Percentiles rank a stretch among this genome's conserved stretches.
phyloP scores from a whole-genome alignment of 257 asterid species.

The Scutellaria galericulata region DNA sequence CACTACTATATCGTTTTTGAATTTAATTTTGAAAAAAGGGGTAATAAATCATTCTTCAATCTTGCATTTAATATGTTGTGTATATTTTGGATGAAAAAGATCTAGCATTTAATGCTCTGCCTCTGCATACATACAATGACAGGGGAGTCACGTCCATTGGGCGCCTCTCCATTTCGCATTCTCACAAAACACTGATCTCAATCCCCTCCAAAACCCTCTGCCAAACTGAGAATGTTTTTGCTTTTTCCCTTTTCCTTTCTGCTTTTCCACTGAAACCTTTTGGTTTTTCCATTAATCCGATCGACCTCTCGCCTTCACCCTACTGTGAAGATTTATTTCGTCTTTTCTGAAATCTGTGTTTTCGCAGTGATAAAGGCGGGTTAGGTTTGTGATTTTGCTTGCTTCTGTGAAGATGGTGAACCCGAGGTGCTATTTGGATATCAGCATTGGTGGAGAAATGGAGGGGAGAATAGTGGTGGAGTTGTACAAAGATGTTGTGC shows the following conservation, averaged over 20 bases:
- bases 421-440: constrained; percentile 67
- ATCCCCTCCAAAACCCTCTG: constrained; percentile 12
- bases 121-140: neutral
- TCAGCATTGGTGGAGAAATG: constrained; percentile 79
- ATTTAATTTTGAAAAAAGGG: too few species aligned
- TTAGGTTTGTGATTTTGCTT: constrained; percentile 6
- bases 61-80: too few species aligned
- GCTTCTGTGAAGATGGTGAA: constrained; percentile 37
- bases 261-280: constrained; percentile 1
- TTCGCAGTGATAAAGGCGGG: neutral
- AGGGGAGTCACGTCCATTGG: neutral
- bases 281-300: neutral
- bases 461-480: constrained; percentile 83
- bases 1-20: too few species aligned
- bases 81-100: too few species aligned
- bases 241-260: neutral
- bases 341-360: neutral
- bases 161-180: neutral
- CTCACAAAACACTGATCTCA: neutral
- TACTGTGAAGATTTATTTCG: neutral
- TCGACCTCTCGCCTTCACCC: neutral
- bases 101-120: neutral
- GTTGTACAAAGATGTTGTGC: constrained; percentile 73
- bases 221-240: constrained; percentile 3
- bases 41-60: too few species aligned